Evolutionary conservation across 2,329 filamentous ascomycete genomes (phyloP).

Genomic region (Fusarium sp.): DNA sequence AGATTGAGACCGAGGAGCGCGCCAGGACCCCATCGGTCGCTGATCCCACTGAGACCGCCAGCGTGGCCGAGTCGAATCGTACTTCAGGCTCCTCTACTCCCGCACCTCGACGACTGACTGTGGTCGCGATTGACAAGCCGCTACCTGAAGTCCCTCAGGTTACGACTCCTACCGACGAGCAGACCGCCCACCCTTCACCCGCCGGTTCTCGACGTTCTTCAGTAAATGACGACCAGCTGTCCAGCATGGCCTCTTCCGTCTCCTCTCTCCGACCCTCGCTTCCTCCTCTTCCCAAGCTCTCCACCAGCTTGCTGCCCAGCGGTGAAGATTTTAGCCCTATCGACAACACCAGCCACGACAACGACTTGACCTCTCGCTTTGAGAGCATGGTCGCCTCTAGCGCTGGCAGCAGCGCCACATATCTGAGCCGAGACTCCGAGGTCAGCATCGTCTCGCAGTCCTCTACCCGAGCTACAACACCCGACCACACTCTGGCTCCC

Average conservation of each 20-base stretch:
- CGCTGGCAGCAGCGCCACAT: constrained; percentile 82
- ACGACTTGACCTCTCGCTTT: constrained; percentile 67
- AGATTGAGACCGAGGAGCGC: constrained; percentile 50
- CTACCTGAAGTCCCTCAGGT: constrained; percentile 73
- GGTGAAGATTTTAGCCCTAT: constrained; percentile 61
- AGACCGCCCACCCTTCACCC: constrained; percentile 49
- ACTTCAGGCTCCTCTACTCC: constrained; percentile 52
- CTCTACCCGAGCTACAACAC: constrained; percentile 90
- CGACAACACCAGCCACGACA: constrained; percentile 61
- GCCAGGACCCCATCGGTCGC: constrained; percentile 48
- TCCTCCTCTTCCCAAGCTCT: constrained; percentile 69
- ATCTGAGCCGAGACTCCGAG: constrained; percentile 83
- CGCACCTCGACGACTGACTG: constrained; percentile 53
- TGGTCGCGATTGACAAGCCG: constrained; percentile 72
- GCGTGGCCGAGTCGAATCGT: constrained; percentile 54
- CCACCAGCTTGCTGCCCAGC: constrained; percentile 60
- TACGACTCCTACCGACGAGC: constrained; percentile 52
- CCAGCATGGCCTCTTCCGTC: constrained; percentile 59
- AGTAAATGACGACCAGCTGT: constrained; percentile 54
- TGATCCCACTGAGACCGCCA: constrained; percentile 53
- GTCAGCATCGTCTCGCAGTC: constrained; percentile 82
- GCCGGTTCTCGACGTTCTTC: constrained; percentile 58
- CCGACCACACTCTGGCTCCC: constrained; percentile 70
- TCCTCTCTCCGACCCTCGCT: constrained; percentile 62
- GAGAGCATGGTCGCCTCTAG: constrained; percentile 82